Evolutionary conservation across 345 rosid genomes (phyloP).

Genomic region (Brassica rapa): DNA sequence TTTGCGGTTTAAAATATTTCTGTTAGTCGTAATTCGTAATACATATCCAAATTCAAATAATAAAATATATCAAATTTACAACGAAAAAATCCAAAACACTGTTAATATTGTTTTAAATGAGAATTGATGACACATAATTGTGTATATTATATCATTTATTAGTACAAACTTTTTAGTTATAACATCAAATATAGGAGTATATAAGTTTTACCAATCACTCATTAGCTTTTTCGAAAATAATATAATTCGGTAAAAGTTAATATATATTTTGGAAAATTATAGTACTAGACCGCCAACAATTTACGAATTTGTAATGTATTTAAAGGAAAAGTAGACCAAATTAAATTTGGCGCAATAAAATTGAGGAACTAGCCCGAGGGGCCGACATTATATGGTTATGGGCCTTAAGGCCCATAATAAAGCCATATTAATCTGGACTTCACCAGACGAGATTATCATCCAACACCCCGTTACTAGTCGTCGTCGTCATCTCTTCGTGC

Average conservation of each 20-base stretch:
- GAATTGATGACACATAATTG: neutral
- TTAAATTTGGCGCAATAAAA: neutral
- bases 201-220: neutral
- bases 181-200: neutral
- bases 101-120: neutral
- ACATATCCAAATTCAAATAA: neutral
- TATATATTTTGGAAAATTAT: neutral
- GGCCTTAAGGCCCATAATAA: neutral
- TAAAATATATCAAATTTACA: neutral
- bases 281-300: neutral
- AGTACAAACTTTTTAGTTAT: neutral
- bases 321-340: too few species aligned
- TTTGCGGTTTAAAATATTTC: neutral
- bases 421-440: neutral
- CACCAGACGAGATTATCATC: neutral
- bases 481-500: slow-evolving; percentile 1
- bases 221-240: neutral
- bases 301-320: neutral
- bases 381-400: neutral
- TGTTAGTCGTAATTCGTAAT: neutral
- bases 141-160: neutral
- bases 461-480: neutral
- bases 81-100: neutral
- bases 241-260: neutral
- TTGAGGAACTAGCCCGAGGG: neutral